Percentiles rank a stretch among this genome's conserved stretches.
Conservation (phyloP, 2,329 filamentous ascomycete species). For the Orbilia blumenaviensis region DNA sequence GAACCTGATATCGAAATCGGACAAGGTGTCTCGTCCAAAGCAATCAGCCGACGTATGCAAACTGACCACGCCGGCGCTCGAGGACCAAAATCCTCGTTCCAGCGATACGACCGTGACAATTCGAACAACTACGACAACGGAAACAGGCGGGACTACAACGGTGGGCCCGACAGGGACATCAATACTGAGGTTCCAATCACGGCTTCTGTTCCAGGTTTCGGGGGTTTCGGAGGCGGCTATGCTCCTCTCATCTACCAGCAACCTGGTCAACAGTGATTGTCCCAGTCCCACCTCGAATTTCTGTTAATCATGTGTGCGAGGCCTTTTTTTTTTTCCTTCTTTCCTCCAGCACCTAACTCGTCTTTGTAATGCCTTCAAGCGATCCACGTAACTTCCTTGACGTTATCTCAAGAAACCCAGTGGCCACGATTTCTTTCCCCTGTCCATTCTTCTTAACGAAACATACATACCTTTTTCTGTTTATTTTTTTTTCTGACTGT, state of each 20-base stretch:
- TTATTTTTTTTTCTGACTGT: neutral
- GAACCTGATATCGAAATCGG: conserved; percentile 99
- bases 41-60: conserved; percentile 66
- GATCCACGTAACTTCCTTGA: neutral
- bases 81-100: conserved; percentile 68
- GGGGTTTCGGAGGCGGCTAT: conserved; percentile 35
- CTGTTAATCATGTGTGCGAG: neutral
- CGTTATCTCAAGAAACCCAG: neutral
- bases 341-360: neutral
- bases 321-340: too few relatives aligned
- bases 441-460: conserved; percentile 32
- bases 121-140: conserved; percentile 37
- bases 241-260: conserved; percentile 50
- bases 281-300: neutral
- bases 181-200: conserved; percentile 26
- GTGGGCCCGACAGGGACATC: conserved; percentile 43
- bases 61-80: conserved; percentile 73
- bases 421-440: conserved; percentile 28
- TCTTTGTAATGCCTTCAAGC: conserved; percentile 16
- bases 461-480: conserved; percentile 23
- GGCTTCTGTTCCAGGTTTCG: conserved; percentile 33
- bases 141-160: conserved; percentile 34
- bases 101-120: conserved; percentile 44
- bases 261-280: conserved; percentile 38
- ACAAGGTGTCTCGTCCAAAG: conserved; percentile 95